phyloP scores from a whole-genome alignment of 345 rosid species.

The Eucalyptus pauciflora region DNA sequence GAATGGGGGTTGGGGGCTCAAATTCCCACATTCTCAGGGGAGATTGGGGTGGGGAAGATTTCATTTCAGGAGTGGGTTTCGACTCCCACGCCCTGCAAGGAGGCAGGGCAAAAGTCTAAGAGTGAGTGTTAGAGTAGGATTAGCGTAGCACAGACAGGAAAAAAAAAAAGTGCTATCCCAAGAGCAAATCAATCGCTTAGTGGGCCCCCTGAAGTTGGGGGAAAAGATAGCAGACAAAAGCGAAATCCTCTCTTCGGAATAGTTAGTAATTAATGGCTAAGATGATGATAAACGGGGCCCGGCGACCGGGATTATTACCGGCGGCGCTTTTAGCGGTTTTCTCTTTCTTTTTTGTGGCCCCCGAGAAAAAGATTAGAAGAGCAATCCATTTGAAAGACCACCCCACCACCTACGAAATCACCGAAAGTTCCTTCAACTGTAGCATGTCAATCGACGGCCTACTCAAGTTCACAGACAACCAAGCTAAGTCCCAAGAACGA shows the following conservation, averaged over 20 bases:
- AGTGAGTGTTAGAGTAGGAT: no score
- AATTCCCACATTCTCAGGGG: no score
- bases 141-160: no score
- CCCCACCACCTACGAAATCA: not conserved
- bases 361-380: not conserved
- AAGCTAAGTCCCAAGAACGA: not conserved
- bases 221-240: not conserved
- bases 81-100: no score
- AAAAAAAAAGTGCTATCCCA: not conserved
- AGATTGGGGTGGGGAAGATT: no score
- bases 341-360: not conserved
- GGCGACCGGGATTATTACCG: not conserved
- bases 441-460: not conserved
- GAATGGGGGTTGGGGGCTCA: no score
- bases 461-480: not conserved
- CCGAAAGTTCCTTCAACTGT: not conserved
- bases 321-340: not conserved
- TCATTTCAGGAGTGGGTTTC: no score
- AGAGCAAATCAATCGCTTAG: not conserved
- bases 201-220: not conserved
- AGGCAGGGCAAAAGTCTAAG: no score
- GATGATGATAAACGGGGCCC: not conserved
- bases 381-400: not conserved
- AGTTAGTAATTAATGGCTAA: not conserved
- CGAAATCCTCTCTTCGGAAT: not conserved